These are phyloP conservation scores for Penicillium goetzii DNA, from an alignment of 495 filamentous ascomycete species.

Conservation along the genomic window DNA sequence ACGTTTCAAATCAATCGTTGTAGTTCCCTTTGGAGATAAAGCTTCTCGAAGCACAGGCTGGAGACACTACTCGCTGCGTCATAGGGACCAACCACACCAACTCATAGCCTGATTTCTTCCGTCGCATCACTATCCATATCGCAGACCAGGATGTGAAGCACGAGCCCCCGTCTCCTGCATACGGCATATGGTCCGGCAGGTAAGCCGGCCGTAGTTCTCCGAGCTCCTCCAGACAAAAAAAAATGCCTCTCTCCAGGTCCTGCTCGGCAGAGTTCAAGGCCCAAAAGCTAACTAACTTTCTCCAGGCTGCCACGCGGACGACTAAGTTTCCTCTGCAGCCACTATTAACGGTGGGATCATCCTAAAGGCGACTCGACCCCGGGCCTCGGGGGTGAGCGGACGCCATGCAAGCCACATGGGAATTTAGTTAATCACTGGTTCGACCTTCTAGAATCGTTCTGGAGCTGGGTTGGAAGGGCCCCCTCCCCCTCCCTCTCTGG, in stretches of 20 bases:
- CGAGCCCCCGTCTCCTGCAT: constrained; percentile 12
- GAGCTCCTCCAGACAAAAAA: neutral
- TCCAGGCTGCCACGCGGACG: constrained; percentile 12
- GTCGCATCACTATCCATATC: constrained; percentile 8
- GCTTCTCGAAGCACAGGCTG: neutral
- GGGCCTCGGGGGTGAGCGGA: constrained; percentile 14
- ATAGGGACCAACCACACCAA: neutral
- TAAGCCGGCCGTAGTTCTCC: neutral
- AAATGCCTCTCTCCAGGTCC: neutral
- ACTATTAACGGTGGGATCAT: constrained; percentile 10
- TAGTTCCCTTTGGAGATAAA: neutral
- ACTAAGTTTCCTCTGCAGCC: constrained; percentile 18
- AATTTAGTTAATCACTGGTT: constrained; percentile 15
- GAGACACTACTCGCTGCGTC: neutral
- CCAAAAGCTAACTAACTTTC: neutral
- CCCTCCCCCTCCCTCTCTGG: constrained; percentile 3
- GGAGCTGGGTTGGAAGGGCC: constrained; percentile 11
- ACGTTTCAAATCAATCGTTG: neutral
- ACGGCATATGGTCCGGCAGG: neutral
- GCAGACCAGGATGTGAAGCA: constrained; percentile 14
- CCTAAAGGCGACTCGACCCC: constrained; percentile 2
- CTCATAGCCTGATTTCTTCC: constrained; percentile 13
- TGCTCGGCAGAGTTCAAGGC: neutral
- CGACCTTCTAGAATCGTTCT: constrained; percentile 30
- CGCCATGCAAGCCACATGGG: constrained; percentile 23